A percentile compares a stretch with the other conserved stretches of the same genome.
Conservation (phyloP, 768 basidiomycete species). For the Russula dissimulans region DNA sequence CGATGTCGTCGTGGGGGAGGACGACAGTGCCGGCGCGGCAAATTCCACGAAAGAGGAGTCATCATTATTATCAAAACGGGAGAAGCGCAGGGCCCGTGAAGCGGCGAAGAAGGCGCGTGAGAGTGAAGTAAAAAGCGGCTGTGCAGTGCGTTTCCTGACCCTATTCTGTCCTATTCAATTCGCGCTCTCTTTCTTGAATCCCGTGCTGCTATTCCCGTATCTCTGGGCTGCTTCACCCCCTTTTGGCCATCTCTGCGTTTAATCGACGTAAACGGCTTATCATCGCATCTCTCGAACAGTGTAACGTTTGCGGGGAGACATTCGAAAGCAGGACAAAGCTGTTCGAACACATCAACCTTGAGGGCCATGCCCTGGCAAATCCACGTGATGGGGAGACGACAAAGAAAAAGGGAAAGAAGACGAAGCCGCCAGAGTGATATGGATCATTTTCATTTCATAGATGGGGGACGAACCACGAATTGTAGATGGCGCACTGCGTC, state of each 20-base stretch:
- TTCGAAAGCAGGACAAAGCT: constrained; percentile 68
- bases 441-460: background rate
- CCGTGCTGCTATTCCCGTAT: background rate
- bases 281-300: constrained; percentile 28
- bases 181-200: background rate
- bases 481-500: background rate
- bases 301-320: constrained; percentile 56
- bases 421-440: constrained; percentile 20
- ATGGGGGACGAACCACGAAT: background rate
- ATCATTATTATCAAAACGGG: constrained; percentile 69
- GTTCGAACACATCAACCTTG: constrained; percentile 61
- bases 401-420: constrained; percentile 30
- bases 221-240: background rate
- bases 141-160: constrained; percentile 2
- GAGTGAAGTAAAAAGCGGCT: constrained; percentile 10
- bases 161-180: background rate
- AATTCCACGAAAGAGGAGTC: constrained; percentile 25
- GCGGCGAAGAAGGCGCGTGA: constrained; percentile 49
- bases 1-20: constrained; percentile 11
- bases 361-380: constrained; percentile 57
- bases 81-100: constrained; percentile 72
- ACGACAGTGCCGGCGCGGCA: constrained; percentile 4
- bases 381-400: constrained; percentile 23
- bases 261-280: background rate
- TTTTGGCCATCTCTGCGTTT: background rate